Evolutionary conservation across 1,139 yeast species (phyloP), one percentile per base, ranked within the genome.

Genomic region (Hyphopichia wangnamkhiaoensis): DNA sequence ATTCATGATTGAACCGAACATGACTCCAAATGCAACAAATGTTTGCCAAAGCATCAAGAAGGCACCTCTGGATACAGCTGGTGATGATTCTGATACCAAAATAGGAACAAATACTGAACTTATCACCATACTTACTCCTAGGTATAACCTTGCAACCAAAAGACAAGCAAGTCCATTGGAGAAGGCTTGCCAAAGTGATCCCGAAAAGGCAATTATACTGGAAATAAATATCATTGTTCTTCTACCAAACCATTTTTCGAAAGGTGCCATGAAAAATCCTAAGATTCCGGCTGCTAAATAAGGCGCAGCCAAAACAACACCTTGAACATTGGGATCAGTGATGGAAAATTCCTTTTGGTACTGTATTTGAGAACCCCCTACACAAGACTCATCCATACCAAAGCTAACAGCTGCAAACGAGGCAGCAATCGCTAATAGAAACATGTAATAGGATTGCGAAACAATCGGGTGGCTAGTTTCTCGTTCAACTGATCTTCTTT

Each of bases 11-110:
- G 61, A 58, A 1, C 71, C 69, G 35, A 63, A 47, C 54, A 58
- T 58, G 30, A 63, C 65, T 24, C 69, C 71, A 33, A 64, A 53
- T 0, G 70, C 69, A 9, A 63, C 60, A 44, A 64, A 62, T 3
- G 65, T 61, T 41, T 64, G 70, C 69, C 69, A 65, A 30, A 63
- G 47, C 68, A 65, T 63, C 25, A 63, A 49, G 33, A 64, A 49
- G 0, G 64, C 59, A 24, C 57, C 58, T 39, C 58, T 40, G 27
- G 48, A 46, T 12, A 42, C 43, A 9, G 54, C 46, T 5, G 58
- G 58, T 3, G 51, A 43, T 9, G 55, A 42, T 30, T 54, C 58
- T 6, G 58, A 57, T 6, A 51, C 47, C 27, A 49, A 52, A 9
- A 53, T 48, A 2, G 58, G 58, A 12, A 52, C 58, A 3, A 54